Evolutionary conservation across 208 protist species (phyloP).

Genomic region (Angomonas ambiguus): DNA sequence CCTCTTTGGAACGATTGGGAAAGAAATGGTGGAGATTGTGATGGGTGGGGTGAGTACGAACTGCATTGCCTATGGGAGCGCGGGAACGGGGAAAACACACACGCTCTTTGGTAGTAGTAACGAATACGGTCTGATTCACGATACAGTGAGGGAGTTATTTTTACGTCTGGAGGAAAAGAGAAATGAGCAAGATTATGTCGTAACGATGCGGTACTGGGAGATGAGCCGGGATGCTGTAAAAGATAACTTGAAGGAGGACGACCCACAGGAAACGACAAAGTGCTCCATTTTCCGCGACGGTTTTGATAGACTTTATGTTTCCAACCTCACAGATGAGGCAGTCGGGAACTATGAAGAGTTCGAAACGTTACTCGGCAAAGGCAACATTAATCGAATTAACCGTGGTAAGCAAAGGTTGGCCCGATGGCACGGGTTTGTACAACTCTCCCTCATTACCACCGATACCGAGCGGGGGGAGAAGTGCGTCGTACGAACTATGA

Average conservation of each 20-base stretch:
- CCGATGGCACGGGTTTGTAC: conserved; percentile 87
- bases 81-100: conserved; percentile 84
- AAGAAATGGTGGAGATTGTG: conserved; percentile 82
- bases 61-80: conserved; percentile 66
- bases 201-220: conserved; percentile 82
- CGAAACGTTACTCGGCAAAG: conserved; percentile 51
- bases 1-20: conserved; percentile 70
- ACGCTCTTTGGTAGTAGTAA: conserved; percentile 79
- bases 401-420: conserved; percentile 42
- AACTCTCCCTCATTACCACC: conserved; percentile 69
- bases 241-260: conserved; percentile 58
- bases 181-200: conserved; percentile 41
- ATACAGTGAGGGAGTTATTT: conserved; percentile 80
- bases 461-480: conserved; percentile 51
- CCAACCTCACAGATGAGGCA: conserved; percentile 51
- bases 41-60: conserved; percentile 77
- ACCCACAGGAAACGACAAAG: conserved; percentile 11
- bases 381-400: conserved; percentile 47
- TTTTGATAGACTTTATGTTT: conserved; percentile 68
- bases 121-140: conserved; percentile 80
- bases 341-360: conserved; percentile 64
- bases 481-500: conserved; percentile 66
- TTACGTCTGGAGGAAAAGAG: conserved; percentile 44
- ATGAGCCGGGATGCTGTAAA: conserved; percentile 75
- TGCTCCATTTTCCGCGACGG: conserved; percentile 54